Percentiles rank a stretch among this genome's conserved stretches.
Evolutionary conservation across 495 filamentous ascomycete genomes (phyloP).

Genomic region (Podospora tetraspora): DNA sequence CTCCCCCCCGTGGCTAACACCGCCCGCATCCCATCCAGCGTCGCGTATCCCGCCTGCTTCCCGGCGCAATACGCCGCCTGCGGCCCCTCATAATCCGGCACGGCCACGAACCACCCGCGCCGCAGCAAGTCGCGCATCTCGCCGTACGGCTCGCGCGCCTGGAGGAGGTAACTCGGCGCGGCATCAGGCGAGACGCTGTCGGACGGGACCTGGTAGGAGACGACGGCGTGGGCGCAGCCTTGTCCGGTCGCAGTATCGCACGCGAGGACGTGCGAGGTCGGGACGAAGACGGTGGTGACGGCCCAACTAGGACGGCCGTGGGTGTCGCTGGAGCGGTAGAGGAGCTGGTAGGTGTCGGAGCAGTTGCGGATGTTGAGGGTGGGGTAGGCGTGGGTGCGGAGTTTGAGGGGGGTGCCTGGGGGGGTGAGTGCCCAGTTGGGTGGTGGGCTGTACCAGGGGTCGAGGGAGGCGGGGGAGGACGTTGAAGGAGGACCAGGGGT

Average conservation of each 20-base stretch:
- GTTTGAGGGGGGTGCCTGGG: conserved; percentile 42
- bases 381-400: conserved; percentile 38
- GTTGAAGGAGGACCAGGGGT: conserved; percentile 2
- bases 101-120: conserved; percentile 35
- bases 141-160: conserved; percentile 20
- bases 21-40: conserved; percentile 45
- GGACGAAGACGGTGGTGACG: conserved; percentile 48
- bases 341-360: conserved; percentile 40
- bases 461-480: conserved; percentile 34
- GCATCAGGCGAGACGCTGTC: conserved; percentile 19
- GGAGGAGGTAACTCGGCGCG: conserved; percentile 16
- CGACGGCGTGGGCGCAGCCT: conserved; percentile 14
- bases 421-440: conserved; percentile 30
- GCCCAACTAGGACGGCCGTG: conserved; percentile 41
- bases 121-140: conserved; percentile 21
- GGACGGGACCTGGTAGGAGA: conserved; percentile 18
- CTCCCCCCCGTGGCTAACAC: conserved; percentile 24
- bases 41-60: conserved; percentile 40
- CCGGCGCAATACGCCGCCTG: conserved; percentile 40
- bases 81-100: conserved; percentile 47
- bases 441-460: conserved; percentile 46
- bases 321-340: conserved; percentile 47
- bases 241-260: neutral
- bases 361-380: conserved; percentile 24
- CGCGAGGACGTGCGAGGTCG: conserved; percentile 17